Conservation (phyloP, 202 grass and related monocot species). For the Panicum hallii region DNA sequence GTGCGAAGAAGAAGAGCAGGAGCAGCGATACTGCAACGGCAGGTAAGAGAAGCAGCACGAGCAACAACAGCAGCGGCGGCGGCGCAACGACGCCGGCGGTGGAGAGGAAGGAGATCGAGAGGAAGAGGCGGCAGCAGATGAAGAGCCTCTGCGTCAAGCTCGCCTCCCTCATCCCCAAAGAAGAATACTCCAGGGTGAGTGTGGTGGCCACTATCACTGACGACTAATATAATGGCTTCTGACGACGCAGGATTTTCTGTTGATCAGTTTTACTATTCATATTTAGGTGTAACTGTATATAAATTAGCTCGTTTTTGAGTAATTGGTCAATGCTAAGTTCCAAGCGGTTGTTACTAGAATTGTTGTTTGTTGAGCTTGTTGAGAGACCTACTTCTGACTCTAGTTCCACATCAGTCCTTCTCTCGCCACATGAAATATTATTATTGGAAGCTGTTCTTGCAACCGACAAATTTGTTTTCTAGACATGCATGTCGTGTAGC, state of each 20-base stretch:
- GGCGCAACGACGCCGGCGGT: neutral
- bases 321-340: neutral
- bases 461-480: neutral
- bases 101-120: constrained; percentile 66
- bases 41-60: neutral
- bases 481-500: neutral
- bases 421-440: constrained; percentile 29
- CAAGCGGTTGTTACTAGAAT: neutral
- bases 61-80: neutral
- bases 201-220: too few species aligned
- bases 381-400: neutral
- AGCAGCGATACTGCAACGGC: neutral
- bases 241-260: neutral
- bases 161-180: constrained; percentile 58
- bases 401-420: neutral
- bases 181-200: constrained; percentile 49
- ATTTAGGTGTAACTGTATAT: too few species aligned
- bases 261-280: neutral
- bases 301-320: neutral
- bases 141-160: constrained; percentile 60
- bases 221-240: neutral
- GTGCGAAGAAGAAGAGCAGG: neutral
- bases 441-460: neutral
- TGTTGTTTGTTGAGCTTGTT: neutral
- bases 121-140: constrained; percentile 64